A percentile compares a stretch with the other conserved stretches of the same genome.
Conservation (phyloP, 2,329 filamentous ascomycete species). For the Diaporthe aspalathi region DNA sequence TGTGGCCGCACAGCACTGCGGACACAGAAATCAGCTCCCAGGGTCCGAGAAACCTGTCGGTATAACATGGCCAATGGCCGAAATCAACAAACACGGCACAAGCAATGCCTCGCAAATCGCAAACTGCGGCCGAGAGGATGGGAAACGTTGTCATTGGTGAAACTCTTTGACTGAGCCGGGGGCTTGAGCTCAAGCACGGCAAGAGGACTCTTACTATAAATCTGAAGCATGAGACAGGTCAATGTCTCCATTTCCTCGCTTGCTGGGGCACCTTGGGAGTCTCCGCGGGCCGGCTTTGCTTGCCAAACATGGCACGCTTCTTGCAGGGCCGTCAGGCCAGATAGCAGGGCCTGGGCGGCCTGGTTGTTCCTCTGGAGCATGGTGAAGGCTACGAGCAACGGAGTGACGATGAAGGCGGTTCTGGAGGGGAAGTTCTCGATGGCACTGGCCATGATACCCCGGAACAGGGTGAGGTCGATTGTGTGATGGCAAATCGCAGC, state of each 20-base stretch:
- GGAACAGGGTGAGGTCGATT: neutral
- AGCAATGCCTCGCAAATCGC: neutral
- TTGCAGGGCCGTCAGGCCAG: constrained; percentile 9
- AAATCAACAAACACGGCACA: no score
- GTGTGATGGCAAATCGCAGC: constrained; percentile 13
- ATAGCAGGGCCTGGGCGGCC: constrained; percentile 7
- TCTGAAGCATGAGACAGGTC: constrained; percentile 15
- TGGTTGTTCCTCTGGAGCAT: constrained; percentile 15
- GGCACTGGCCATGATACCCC: neutral
- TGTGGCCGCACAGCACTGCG: constrained; percentile 17
- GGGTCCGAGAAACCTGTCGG: neutral
- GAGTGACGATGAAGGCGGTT: constrained; percentile 10
- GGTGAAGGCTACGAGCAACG: constrained; percentile 10
- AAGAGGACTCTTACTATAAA: neutral
- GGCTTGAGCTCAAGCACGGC: neutral
- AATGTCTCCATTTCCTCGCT: constrained; percentile 4
- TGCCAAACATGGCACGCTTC: neutral
- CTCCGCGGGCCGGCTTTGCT: neutral
- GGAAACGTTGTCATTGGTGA: no score
- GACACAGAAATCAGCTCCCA: neutral
- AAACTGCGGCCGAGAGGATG: neutral
- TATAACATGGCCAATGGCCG: neutral
- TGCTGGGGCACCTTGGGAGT: neutral
- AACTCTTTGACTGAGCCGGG: no score
- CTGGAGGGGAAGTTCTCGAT: neutral